Conservation (phyloP, 1,139 yeast genomes). For the Taphrina confusa region DNA sequence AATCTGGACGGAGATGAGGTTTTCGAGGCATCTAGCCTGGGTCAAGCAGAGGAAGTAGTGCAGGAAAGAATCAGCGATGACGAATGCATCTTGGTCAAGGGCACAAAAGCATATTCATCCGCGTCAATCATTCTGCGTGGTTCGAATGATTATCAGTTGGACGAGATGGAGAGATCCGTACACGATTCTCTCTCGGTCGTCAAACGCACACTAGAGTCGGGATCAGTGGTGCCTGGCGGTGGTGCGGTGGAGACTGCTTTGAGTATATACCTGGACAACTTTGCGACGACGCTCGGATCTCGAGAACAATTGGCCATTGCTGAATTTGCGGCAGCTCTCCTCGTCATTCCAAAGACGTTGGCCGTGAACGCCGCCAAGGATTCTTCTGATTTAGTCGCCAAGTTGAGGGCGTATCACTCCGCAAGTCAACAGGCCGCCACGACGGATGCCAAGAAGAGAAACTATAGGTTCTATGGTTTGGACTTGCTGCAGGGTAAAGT, state of each 20-base stretch:
- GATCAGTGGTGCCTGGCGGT: constrained; percentile 96
- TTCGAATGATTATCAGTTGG: constrained; percentile 86
- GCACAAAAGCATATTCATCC: constrained; percentile 90
- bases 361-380: constrained; percentile 98
- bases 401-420: constrained; percentile 93
- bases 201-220: constrained; percentile 93
- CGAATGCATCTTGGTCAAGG: constrained; percentile 92
- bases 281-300: constrained; percentile 93
- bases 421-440: constrained; percentile 86
- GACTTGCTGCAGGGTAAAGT: constrained; percentile 90
- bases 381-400: constrained; percentile 89
- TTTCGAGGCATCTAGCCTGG: constrained; percentile 82
- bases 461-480: constrained; percentile 86
- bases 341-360: constrained; percentile 92
- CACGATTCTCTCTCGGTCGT: constrained; percentile 95
- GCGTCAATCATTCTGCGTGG: constrained; percentile 93
- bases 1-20: constrained; percentile 98
- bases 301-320: constrained; percentile 98
- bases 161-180: constrained; percentile 96
- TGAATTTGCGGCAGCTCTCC: constrained; percentile 87
- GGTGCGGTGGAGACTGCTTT: constrained; percentile 98
- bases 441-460: constrained; percentile 77
- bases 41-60: constrained; percentile 86
- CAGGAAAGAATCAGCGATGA: constrained; percentile 94
- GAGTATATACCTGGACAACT: constrained; percentile 90